Evolutionary conservation across 1,139 yeast genomes (phyloP).

Genomic region (Taphrina wiesneri): DNA sequence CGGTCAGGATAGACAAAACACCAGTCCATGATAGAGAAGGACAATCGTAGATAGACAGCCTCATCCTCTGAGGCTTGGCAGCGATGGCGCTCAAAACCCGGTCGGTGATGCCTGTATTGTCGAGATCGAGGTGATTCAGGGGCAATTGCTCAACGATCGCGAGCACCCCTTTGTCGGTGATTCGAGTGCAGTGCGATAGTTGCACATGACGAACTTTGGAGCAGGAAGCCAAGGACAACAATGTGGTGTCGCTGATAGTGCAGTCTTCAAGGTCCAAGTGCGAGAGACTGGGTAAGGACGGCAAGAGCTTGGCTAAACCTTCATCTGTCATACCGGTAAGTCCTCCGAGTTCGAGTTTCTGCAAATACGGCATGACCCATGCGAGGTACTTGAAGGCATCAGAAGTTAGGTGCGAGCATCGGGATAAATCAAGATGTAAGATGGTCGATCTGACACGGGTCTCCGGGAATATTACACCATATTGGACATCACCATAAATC

Average conservation of each 20-base stretch:
- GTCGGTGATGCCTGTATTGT: slow-evolving; percentile 37
- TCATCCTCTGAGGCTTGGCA: slow-evolving; percentile 23
- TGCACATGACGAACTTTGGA: slow-evolving; percentile 35
- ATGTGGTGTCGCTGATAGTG: slow-evolving; percentile 33
- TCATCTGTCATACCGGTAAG: slow-evolving; percentile 32
- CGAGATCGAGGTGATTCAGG: slow-evolving; percentile 37
- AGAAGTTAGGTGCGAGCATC: slow-evolving; percentile 35
- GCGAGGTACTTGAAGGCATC: slow-evolving; percentile 35
- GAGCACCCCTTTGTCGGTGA: slow-evolving; percentile 36
- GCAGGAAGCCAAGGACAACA: slow-evolving; percentile 25
- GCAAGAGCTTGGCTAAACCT: slow-evolving; percentile 34
- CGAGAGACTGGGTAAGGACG: slow-evolving; percentile 30
- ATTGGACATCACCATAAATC: slow-evolving; percentile 33
- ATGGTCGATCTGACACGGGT: slow-evolving; percentile 17
- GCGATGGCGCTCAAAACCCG: slow-evolving; percentile 27
- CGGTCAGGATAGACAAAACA: slow-evolving; percentile 35
- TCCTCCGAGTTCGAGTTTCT: slow-evolving; percentile 36
- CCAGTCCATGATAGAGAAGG: slow-evolving; percentile 38
- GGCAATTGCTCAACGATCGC: slow-evolving; percentile 27
- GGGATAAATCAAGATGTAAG: slow-evolving; percentile 34
- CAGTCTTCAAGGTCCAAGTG: slow-evolving; percentile 39
- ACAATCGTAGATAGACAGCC: slow-evolving; percentile 38
- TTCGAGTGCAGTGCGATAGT: slow-evolving; percentile 36
- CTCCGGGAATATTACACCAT: slow-evolving; percentile 14
- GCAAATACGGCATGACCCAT: slow-evolving; percentile 35